phyloP scores from a whole-genome alignment of 495 filamentous ascomycete species.

The Aspergillus asperescens region DNA sequence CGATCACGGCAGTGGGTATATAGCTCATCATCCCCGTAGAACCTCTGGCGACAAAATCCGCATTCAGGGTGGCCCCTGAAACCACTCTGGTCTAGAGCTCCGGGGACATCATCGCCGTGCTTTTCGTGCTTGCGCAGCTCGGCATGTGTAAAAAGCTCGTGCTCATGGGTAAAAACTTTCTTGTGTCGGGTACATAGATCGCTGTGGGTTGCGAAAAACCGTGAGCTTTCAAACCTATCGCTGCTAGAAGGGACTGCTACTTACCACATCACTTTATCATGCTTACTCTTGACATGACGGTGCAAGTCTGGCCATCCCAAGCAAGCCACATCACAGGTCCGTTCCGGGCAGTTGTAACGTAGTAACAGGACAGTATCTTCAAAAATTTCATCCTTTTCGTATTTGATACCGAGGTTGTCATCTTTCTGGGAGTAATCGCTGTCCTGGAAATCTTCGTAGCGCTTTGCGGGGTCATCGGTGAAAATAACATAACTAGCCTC shows the following conservation, averaged over 20 bases:
- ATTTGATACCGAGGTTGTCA: conserved; percentile 81
- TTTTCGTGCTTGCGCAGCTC: conserved; percentile 83
- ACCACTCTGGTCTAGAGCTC: conserved; percentile 85
- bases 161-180: conserved; percentile 97
- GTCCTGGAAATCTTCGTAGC: conserved; percentile 73
- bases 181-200: conserved; percentile 93
- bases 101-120: conserved; percentile 85
- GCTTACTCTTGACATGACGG: conserved; percentile 74
- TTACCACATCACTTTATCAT: conserved; percentile 85
- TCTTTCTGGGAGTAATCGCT: conserved; percentile 69
- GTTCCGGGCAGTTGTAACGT: conserved; percentile 92
- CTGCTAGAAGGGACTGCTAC: conserved; percentile 18
- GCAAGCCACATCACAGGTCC: conserved; percentile 80
- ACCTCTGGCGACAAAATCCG: conserved; percentile 83
- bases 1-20: conserved; percentile 86
- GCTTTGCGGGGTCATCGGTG: conserved; percentile 73
- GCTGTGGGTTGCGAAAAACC: conserved; percentile 25
- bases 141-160: conserved; percentile 81
- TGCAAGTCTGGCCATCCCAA: conserved; percentile 91
- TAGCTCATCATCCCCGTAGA: conserved; percentile 94
- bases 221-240: conserved; percentile 4
- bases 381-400: conserved; percentile 78
- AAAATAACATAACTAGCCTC: conserved; percentile 83
- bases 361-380: conserved; percentile 82
- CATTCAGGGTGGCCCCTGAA: conserved; percentile 97